These are phyloP conservation scores for Podila clonocystis DNA, from an alignment of 192 early-diverging fungal species.

Conservation along the genomic window DNA sequence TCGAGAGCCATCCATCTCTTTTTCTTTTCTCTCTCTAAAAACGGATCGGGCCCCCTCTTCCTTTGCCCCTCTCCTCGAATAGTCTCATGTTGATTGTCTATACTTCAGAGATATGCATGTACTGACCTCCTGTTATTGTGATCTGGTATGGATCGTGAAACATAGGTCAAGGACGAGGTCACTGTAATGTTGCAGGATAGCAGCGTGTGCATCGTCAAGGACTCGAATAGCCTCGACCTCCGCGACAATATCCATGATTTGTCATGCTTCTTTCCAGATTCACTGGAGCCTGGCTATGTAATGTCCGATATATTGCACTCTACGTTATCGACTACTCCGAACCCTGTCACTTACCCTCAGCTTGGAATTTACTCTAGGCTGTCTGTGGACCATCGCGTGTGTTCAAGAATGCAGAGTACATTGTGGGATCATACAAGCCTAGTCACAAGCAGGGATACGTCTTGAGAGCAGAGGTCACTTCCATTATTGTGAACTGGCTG, in stretches of 20 bases:
- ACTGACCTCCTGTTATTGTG: too few relatives aligned
- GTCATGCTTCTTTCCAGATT: slow-evolving; percentile 51
- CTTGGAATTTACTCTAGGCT: slow-evolving; percentile 10
- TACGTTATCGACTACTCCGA: too few relatives aligned
- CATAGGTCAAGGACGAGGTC: slow-evolving; percentile 50
- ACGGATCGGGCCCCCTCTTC: too few relatives aligned
- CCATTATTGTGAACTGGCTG: slow-evolving; percentile 44
- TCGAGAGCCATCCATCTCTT: slow-evolving; percentile 1
- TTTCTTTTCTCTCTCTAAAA: slow-evolving; percentile 1
- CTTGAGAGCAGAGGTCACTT: slow-evolving; percentile 16
- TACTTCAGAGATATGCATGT: too few relatives aligned
- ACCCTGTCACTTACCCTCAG: not conserved
- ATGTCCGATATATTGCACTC: too few relatives aligned
- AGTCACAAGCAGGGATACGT: slow-evolving; percentile 31
- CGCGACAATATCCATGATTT: slow-evolving; percentile 39
- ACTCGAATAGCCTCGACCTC: slow-evolving; percentile 45
- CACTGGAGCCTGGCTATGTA: slow-evolving; percentile 40
- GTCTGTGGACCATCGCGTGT: slow-evolving; percentile 30
- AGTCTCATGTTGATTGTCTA: too few relatives aligned
- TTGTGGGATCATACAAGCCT: slow-evolving; percentile 20
- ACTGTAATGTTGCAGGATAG: slow-evolving; percentile 36
- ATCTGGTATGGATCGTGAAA: too few relatives aligned
- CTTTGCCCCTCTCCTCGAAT: too few relatives aligned
- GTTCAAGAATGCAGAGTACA: slow-evolving; percentile 35
- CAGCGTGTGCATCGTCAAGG: slow-evolving; percentile 39